A percentile compares a stretch with the other conserved stretches of the same genome.
Evolutionary conservation across 106 monocot species (phyloP).

Genomic region (Dioscorea alata): DNA sequence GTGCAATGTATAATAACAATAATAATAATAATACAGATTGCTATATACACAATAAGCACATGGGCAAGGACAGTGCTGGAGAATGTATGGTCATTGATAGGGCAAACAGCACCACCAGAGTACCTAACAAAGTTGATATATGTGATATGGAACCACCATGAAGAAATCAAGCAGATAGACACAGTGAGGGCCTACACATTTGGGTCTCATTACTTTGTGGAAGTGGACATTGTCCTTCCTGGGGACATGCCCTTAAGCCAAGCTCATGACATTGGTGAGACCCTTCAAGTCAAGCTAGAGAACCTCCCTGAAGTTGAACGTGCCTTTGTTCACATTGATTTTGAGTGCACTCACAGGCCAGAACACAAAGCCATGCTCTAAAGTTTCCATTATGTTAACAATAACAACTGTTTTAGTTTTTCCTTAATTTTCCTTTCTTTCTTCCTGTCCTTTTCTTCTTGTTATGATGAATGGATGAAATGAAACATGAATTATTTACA

Average conservation of each 20-base stretch:
- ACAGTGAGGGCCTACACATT: constrained; percentile 41
- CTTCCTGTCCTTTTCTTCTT: no score
- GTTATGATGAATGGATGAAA: no score
- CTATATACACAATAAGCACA: constrained; percentile 32
- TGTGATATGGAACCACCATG: constrained; percentile 44
- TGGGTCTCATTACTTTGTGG: constrained; percentile 37
- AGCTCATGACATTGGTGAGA: constrained; percentile 45
- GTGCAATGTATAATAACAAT: not conserved
- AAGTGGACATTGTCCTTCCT: constrained; percentile 41
- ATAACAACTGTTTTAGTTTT: no score
- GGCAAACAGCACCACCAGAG: constrained; percentile 36
- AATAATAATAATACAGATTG: constrained; percentile 19
- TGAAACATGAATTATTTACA: no score
- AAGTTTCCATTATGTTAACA: no score
- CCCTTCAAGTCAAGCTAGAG: constrained; percentile 43
- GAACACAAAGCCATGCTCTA: constrained; percentile 28
- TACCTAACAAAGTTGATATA: constrained; percentile 40
- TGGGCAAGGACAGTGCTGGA: constrained; percentile 39
- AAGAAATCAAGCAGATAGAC: constrained; percentile 34
- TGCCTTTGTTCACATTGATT: constrained; percentile 42
- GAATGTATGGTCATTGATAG: constrained; percentile 34
- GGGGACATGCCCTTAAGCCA: constrained; percentile 31
- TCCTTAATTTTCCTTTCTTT: no score
- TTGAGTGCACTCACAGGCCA: constrained; percentile 35
- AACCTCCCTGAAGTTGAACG: constrained; percentile 38